phyloP scores from a whole-genome alignment of 148 eudicot species.

The Persicaria tinctoria region DNA sequence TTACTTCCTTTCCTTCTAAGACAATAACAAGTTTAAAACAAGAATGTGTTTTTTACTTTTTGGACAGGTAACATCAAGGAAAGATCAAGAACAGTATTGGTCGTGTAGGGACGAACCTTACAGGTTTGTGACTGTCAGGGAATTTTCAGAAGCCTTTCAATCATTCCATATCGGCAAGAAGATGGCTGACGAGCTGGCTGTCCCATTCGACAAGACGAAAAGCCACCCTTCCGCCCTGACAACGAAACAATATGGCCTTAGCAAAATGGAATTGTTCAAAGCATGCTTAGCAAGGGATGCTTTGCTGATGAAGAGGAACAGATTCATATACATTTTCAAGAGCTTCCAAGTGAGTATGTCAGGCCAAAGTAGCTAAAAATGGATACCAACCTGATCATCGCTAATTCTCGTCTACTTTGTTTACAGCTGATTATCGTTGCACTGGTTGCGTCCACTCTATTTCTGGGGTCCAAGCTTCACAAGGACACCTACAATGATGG shows the following conservation, averaged over 20 bases:
- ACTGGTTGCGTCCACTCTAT: conserved; percentile 20
- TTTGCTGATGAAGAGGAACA: conserved; percentile 36
- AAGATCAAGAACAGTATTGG: conserved; percentile 47
- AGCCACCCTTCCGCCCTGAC: conserved; percentile 39
- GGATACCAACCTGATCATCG: too few species aligned
- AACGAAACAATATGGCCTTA: conserved; percentile 25
- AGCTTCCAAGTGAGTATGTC: conserved; percentile 15
- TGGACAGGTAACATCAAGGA: conserved; percentile 39
- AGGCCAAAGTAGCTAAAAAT: not conserved
- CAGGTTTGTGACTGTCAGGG: conserved; percentile 11
- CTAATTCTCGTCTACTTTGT: not conserved
- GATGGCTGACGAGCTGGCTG: conserved; percentile 27
- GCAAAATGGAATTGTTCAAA: conserved; percentile 28
- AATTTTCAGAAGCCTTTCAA: conserved; percentile 16
- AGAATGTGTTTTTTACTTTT: not conserved
- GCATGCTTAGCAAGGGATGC: conserved; percentile 31
- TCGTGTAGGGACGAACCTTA: conserved; percentile 7
- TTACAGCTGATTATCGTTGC: conserved; percentile 22
- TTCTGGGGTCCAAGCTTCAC: conserved; percentile 24
- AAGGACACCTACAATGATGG: conserved; percentile 20
- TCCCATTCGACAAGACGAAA: conserved; percentile 33
- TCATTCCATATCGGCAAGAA: conserved; percentile 20
- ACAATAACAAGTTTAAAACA: not conserved
- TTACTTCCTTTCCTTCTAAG: not conserved
- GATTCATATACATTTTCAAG: conserved; percentile 31